Base-by-base conservation (phyloP, 768 basidiomycete genomes). In the Naematelia aurantialba region DNA sequence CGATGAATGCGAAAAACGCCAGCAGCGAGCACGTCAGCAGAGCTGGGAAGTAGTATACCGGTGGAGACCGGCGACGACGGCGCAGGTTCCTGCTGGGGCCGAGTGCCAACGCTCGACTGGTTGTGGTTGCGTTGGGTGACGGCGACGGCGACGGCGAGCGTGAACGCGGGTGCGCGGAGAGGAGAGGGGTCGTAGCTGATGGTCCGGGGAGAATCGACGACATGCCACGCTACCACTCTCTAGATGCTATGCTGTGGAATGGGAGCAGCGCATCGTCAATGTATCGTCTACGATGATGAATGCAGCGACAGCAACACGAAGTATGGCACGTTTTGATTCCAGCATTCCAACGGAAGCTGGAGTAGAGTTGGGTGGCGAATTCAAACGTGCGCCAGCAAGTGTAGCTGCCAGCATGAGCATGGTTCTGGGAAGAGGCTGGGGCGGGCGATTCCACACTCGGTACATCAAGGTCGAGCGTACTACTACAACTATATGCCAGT, bases 1-100 rank as follows among this genome's bases (percentile, higher is more conserved):
- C 65, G 26, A 63, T 30, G 21, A 70, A 65, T 10, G 62, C 58
- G 5, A 67, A 51, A 19, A 58, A 55, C 2, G 63, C 52, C 42
- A 70, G 48, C 2, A 60, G 10, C 5, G 26, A 22, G 12, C 59
- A 17, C 4, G 45, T 30, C 12, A 62, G 8, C 3, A 62, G 8
- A 8, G 53, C 60, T 3, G 60, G 64, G 34, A 59, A 8, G 19
- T 46, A 25, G 5, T 44, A 31, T 3, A 31, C n/a, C 5, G 27
- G 39, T 8, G 64, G 61, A 5, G 64, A 31, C 21, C 31, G 39
- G 4, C 64, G 49, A 13, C 58, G 55, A 19, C 60, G 50, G 3
- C 29, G 30, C 8, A 30, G 45, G 5, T n/a, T n/a, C n/a, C 44
- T 47, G 10, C 57, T 46, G 19, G 51, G 58, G 51, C 47, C 44